A percentile compares a stretch with the other conserved stretches of the same genome.
phyloP scores from a whole-genome alignment of 2,329 filamentous ascomycete genomes.

The Aulographum hederae region DNA sequence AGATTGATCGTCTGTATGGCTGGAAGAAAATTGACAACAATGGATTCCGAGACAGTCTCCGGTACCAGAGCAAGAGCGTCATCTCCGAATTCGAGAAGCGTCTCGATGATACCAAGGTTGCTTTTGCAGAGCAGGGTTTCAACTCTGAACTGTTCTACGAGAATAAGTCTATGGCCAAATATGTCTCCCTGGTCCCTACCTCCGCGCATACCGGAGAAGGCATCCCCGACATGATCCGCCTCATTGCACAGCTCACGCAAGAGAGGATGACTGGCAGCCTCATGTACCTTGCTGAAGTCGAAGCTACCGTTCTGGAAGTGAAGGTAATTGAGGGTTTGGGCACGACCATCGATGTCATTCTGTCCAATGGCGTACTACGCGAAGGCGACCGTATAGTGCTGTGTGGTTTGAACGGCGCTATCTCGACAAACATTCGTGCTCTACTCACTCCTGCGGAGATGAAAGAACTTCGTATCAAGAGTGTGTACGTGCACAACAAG shows the following conservation, averaged over 20 bases:
- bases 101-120: constrained; percentile 77
- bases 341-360: constrained; percentile 93
- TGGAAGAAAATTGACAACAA: constrained; percentile 99
- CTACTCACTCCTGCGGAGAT: constrained; percentile 83
- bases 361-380: constrained; percentile 85
- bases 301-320: constrained; percentile 94
- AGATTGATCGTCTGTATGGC: constrained; percentile 97
- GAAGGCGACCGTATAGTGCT: constrained; percentile 91
- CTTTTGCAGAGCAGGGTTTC: constrained; percentile 92
- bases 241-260: constrained; percentile 80
- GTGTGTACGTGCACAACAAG: constrained; percentile 95
- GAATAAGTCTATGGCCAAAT: constrained; percentile 92
- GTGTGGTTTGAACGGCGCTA: constrained; percentile 92
- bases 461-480: constrained; percentile 89
- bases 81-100: constrained; percentile 89
- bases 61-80: constrained; percentile 77
- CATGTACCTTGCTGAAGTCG: constrained; percentile 96
- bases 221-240: constrained; percentile 96
- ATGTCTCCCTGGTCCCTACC: constrained; percentile 90
- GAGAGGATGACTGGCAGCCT: constrained; percentile 93
- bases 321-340: constrained; percentile 98
- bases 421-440: constrained; percentile 87
- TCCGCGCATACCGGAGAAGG: constrained; percentile 98
- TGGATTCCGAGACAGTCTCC: constrained; percentile 84
- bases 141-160: constrained; percentile 94